Conservation (phyloP, 192 early-diverging fungal species). For the Linnemannia zychae region DNA sequence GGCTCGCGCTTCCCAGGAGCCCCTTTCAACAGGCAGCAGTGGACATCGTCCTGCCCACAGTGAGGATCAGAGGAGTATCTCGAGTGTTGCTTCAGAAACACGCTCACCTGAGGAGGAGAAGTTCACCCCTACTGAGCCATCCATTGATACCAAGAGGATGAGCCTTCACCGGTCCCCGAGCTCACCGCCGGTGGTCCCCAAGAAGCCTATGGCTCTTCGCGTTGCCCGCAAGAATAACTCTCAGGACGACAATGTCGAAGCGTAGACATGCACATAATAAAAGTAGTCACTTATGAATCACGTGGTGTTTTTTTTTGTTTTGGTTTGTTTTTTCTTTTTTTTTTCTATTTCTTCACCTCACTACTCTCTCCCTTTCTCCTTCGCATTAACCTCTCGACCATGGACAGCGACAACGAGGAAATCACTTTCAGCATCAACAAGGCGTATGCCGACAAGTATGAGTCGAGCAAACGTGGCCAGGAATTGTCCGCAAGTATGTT, state of each 20-base stretch:
- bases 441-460: slow-evolving; percentile 75
- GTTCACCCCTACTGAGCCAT: not conserved
- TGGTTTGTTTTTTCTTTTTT: slow-evolving; percentile 21
- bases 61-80: not conserved
- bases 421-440: slow-evolving; percentile 59
- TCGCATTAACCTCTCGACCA: slow-evolving; percentile 2
- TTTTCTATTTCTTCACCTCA: slow-evolving; percentile 7
- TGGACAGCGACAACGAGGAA: slow-evolving; percentile 47
- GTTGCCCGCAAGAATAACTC: slow-evolving; percentile 4
- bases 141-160: slow-evolving; percentile 7
- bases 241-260: not conserved
- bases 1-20: slow-evolving; percentile 8
- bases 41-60: not conserved
- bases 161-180: slow-evolving; percentile 19
- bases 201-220: slow-evolving; percentile 37
- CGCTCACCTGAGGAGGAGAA: not conserved
- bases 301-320: slow-evolving; percentile 13
- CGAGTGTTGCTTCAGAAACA: too few relatives aligned
- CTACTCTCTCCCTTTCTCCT: not conserved
- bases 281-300: slow-evolving; percentile 9
- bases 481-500: slow-evolving; percentile 73
- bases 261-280: not conserved
- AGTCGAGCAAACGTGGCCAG: slow-evolving; percentile 72
- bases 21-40: not conserved
- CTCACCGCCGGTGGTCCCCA: slow-evolving; percentile 31